These are phyloP conservation scores for Tricholoma hemisulphureum DNA, from an alignment of 768 basidiomycete species.

Conservation along the genomic window DNA sequence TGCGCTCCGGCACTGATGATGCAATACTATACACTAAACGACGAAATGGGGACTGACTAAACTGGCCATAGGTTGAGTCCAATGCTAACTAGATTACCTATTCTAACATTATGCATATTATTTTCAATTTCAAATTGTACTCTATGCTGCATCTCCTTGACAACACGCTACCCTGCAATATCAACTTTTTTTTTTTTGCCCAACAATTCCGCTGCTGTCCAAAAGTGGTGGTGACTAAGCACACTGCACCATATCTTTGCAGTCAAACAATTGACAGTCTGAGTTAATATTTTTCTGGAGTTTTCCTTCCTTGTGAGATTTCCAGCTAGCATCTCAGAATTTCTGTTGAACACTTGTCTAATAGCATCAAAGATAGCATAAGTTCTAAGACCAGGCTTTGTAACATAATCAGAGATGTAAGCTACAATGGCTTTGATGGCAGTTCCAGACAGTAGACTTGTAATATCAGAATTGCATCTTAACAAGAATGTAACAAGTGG, in stretches of 20 bases:
- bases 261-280: slow-evolving; percentile 29
- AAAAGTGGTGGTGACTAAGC: too few relatives aligned
- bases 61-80: too few relatives aligned
- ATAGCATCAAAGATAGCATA: neutral
- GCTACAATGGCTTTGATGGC: neutral
- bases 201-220: too few relatives aligned
- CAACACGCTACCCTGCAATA: too few relatives aligned
- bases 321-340: neutral
- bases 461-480: neutral
- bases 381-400: neutral
- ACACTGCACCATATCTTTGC: slow-evolving; percentile 27
- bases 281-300: neutral
- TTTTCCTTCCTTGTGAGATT: neutral
- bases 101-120: too few relatives aligned
- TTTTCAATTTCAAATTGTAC: too few relatives aligned
- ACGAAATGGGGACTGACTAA: too few relatives aligned
- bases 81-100: too few relatives aligned
- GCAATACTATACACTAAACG: too few relatives aligned
- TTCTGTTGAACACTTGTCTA: neutral
- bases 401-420: neutral
- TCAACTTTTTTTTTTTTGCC: too few relatives aligned
- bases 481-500: neutral
- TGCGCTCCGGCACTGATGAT: too few relatives aligned
- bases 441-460: neutral
- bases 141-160: too few relatives aligned